Percentiles rank a stretch among this genome's conserved stretches.
Conservation (phyloP, 257 asterid genomes). For the Solanum bulbocastanum region DNA sequence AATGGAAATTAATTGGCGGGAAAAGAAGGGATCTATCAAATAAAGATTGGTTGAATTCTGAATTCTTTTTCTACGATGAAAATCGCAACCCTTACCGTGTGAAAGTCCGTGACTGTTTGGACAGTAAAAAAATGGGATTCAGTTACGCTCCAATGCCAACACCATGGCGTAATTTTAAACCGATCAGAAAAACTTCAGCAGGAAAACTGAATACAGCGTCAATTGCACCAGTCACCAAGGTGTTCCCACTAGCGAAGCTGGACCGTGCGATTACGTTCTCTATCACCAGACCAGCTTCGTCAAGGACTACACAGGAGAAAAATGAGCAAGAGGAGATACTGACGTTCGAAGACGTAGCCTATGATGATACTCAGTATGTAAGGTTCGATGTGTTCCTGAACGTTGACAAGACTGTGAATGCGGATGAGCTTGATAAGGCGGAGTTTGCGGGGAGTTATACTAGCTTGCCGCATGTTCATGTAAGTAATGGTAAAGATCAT, state of each 20-base stretch:
- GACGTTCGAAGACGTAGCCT: conserved; percentile 2
- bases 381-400: conserved; percentile 46
- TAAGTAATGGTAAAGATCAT: not conserved
- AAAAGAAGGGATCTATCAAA: conserved; percentile 14
- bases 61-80: conserved; percentile 53
- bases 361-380: conserved; percentile 16
- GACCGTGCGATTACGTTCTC: conserved; percentile 10
- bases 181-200: conserved; percentile 5
- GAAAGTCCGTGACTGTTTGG: conserved; percentile 20
- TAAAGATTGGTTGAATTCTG: conserved; percentile 24
- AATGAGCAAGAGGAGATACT: conserved; percentile 29
- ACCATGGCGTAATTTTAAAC: conserved; percentile 38
- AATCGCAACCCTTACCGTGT: conserved; percentile 33
- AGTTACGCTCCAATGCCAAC: conserved; percentile 16
- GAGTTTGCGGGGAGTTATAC: conserved; percentile 42
- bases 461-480: conserved; percentile 32
- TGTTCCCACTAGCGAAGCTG: conserved; percentile 25
- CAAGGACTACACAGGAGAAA: conserved; percentile 6
- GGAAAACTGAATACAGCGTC: not conserved
- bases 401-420: conserved; percentile 29
- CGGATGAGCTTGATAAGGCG: conserved; percentile 22
- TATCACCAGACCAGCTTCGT: conserved; percentile 9
- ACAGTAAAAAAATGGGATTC: conserved; percentile 25
- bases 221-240: not conserved
- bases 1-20: not conserved